Conservation (phyloP, 805 yeast species). For the Yarrowia sp. region DNA sequence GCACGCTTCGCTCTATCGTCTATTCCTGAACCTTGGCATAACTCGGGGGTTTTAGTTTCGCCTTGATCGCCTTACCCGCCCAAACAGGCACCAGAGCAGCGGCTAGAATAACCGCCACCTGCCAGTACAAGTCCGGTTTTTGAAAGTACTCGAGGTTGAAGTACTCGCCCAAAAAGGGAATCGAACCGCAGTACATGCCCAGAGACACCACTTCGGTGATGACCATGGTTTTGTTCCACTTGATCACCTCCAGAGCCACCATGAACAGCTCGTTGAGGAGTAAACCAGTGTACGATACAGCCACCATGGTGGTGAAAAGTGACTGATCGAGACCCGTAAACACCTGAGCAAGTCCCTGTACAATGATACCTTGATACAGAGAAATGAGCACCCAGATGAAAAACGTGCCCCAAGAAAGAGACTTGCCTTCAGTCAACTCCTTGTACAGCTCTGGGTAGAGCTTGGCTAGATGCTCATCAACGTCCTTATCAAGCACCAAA, state of each 20-base stretch:
- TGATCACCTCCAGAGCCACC: constrained; percentile 89
- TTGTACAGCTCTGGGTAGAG: constrained; percentile 93
- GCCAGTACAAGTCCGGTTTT: constrained; percentile 64
- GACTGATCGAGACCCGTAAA: constrained; percentile 60
- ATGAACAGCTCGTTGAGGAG: constrained; percentile 82
- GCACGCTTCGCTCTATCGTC: neutral
- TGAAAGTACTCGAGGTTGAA: constrained; percentile 67
- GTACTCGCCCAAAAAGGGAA: constrained; percentile 87
- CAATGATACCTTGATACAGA: constrained; percentile 83
- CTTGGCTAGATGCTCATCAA: constrained; percentile 81
- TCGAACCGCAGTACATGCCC: constrained; percentile 61
- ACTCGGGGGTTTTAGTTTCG: constrained; percentile 85
- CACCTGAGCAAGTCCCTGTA: constrained; percentile 77
- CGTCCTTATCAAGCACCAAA: constrained; percentile 84
- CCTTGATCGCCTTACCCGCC: constrained; percentile 71
- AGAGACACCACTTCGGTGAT: constrained; percentile 70
- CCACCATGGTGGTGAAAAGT: constrained; percentile 72
- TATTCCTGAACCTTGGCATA: constrained; percentile 91
- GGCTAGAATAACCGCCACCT: constrained; percentile 57
- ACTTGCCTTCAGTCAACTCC: constrained; percentile 83
- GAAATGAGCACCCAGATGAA: constrained; percentile 89
- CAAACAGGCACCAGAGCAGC: constrained; percentile 86
- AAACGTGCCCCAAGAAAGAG: constrained; percentile 82
- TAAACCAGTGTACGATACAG: constrained; percentile 75
- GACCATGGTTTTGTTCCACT: constrained; percentile 84